Base-by-base conservation (phyloP, 2,329 filamentous ascomycete genomes). In the Ambrosiella beaveri region DNA sequence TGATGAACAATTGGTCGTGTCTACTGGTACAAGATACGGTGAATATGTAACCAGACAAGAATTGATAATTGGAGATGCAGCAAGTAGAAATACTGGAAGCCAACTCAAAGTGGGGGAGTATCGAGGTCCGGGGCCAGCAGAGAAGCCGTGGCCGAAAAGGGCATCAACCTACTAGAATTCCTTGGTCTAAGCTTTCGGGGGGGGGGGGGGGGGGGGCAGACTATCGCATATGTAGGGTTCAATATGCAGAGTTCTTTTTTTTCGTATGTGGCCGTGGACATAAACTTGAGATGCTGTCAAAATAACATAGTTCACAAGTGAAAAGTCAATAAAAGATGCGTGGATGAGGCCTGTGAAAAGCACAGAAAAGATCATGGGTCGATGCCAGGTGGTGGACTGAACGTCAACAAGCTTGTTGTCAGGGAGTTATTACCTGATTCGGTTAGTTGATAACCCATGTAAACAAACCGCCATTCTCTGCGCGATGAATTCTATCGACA, bases 101-200 rank as follows among this genome's bases (percentile, higher is more conserved):
- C 53, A 52, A 55, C 56, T 53, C 38, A 44, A 44, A 57, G 50
- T 59, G 54, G 61, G 61, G 45, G 58, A 62, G 59, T 55, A 62
- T 59, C 15, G 37, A 45, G 41, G 61, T 52, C 54, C 12, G 55
- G 61, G 57, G 19, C 27, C 7, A 15, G 27, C 19, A 54, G 57
- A 47, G 50, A 58, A 12, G 38, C 54, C 17, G 35, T 12, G 19
- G 36, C 27, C 37, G 40, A 13, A n/a, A 51, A 49, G 38, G 27
- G 45, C 41, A n/a, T 37, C 17, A 19, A 51, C 47, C 17, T 27
- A 3, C 36, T 52, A n/a, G 19, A 35, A 35, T 11, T 17, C 27
- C 47, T 35, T 51, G 27, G 47, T 51, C 19, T 51, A 51, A 35
- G 47, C 47, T 51, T 51, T n/a, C 17, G 17, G 17, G 27, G 27